Evolutionary conservation across 345 rosid genomes (phyloP).

Genomic region (Litchi chinensis): DNA sequence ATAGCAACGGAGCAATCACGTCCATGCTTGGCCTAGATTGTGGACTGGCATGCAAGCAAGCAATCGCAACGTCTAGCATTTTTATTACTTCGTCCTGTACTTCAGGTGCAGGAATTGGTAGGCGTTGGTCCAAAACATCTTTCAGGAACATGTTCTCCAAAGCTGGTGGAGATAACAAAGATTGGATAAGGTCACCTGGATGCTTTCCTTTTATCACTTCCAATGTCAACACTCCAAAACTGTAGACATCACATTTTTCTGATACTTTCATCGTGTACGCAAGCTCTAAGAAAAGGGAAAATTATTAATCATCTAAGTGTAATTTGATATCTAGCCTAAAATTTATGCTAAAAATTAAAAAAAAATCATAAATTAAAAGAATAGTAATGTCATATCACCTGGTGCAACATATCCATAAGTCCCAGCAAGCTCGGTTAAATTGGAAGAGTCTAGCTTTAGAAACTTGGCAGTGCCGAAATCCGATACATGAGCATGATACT

Average conservation of each 20-base stretch:
- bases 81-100: constrained; percentile 21
- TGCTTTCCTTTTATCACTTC: constrained; percentile 34
- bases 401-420: constrained; percentile 36
- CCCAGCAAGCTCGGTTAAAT: constrained; percentile 30
- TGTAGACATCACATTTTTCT: constrained; percentile 35
- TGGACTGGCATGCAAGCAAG: constrained; percentile 39
- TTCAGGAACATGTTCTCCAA: background rate
- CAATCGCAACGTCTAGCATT: constrained; percentile 27
- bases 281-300: constrained; percentile 22
- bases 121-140: constrained; percentile 30
- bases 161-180: background rate
- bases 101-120: constrained; percentile 29
- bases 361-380: background rate
- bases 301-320: background rate
- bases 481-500: constrained; percentile 29
- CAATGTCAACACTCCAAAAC: constrained; percentile 28
- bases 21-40: constrained; percentile 41
- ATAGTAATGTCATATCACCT: constrained; percentile 13
- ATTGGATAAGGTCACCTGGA: constrained; percentile 22
- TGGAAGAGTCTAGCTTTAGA: constrained; percentile 27
- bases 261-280: constrained; percentile 35
- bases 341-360: no score
- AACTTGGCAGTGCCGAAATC: constrained; percentile 39
- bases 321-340: no score
- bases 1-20: constrained; percentile 17